These are phyloP conservation scores for Vishniacozyma victoriae DNA, from an alignment of 768 basidiomycete species.

Conservation along the genomic window DNA sequence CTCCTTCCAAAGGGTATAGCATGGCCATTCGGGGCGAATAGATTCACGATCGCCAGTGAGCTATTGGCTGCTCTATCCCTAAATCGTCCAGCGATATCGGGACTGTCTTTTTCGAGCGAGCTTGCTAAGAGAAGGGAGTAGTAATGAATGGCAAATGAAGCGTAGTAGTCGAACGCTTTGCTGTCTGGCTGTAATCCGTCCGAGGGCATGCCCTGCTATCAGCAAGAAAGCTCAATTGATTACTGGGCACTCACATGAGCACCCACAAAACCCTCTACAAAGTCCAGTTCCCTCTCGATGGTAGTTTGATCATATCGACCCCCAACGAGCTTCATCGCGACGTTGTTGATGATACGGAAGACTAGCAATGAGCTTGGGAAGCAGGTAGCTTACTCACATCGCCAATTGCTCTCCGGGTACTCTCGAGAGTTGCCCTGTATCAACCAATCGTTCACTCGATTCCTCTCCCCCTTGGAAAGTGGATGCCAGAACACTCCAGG, in stretches of 20 bases:
- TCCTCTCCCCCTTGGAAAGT: conserved; percentile 10
- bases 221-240: too few species aligned
- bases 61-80: conserved; percentile 7
- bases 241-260: conserved; percentile 16
- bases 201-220: neutral
- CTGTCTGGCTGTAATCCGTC: neutral
- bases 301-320: conserved; percentile 21
- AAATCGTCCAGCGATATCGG: conserved; percentile 10
- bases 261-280: conserved; percentile 23
- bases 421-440: conserved; percentile 8
- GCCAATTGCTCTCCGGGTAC: conserved; percentile 29
- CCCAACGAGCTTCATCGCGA: conserved; percentile 23
- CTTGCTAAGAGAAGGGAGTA: conserved; percentile 25
- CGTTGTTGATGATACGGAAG: conserved; percentile 27
- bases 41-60: conserved; percentile 9
- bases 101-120: conserved; percentile 9
- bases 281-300: conserved; percentile 22
- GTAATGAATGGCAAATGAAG: conserved; percentile 35
- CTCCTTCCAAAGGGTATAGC: conserved; percentile 65
- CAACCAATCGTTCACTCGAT: conserved; percentile 15
- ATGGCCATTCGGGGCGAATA: conserved; percentile 20
- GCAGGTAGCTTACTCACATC: conserved; percentile 18
- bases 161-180: conserved; percentile 28
- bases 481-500: conserved; percentile 53
- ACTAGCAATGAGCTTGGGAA: conserved; percentile 4